Percentiles rank a stretch among this genome's conserved stretches.
phyloP scores from a whole-genome alignment of 1,284 basidiomycete species.

The Naganishia liquefaciens region DNA sequence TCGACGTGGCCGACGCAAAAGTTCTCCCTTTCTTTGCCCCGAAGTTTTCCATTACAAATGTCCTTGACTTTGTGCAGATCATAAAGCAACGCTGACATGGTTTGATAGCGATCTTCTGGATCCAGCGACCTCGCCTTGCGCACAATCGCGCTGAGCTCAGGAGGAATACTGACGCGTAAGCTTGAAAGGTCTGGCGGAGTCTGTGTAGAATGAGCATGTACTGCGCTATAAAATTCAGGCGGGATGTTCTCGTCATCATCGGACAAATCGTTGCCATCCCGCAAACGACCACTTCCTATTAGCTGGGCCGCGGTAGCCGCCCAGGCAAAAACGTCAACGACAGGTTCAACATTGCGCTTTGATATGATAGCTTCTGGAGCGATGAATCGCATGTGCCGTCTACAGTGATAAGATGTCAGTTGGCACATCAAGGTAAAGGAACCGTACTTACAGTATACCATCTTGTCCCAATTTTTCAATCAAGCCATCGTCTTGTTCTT shows the following conservation, averaged over 20 bases:
- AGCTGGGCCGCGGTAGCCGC: too few relatives aligned
- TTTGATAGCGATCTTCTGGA: slow-evolving; percentile 44
- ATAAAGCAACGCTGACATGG: slow-evolving; percentile 41
- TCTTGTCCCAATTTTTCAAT: too few relatives aligned
- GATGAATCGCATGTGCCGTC: too few relatives aligned
- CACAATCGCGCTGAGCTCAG: slow-evolving; percentile 45
- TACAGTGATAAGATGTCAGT: slow-evolving; percentile 33
- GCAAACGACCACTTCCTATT: too few relatives aligned
- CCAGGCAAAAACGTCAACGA: slow-evolving; percentile 46
- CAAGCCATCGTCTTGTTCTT: too few relatives aligned
- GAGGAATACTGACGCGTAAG: slow-evolving; percentile 37
- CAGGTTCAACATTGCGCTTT: slow-evolving; percentile 29
- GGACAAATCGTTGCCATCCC: slow-evolving; percentile 43
- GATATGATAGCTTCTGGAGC: slow-evolving; percentile 42
- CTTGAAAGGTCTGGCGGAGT: slow-evolving; percentile 28
- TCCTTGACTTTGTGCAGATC: slow-evolving; percentile 42
- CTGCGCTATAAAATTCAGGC: slow-evolving; percentile 36
- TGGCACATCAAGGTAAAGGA: neutral
- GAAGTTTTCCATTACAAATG: slow-evolving; percentile 41
- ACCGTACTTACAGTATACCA: slow-evolving; percentile 34
- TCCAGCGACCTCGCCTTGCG: slow-evolving; percentile 45
- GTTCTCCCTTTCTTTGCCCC: slow-evolving; percentile 13
- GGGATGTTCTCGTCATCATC: slow-evolving; percentile 5
- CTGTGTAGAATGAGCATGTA: slow-evolving; percentile 37
- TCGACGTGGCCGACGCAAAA: slow-evolving; percentile 47